Conservation (phyloP, 2,329 filamentous ascomycete genomes). For the Claviceps sp. region DNA sequence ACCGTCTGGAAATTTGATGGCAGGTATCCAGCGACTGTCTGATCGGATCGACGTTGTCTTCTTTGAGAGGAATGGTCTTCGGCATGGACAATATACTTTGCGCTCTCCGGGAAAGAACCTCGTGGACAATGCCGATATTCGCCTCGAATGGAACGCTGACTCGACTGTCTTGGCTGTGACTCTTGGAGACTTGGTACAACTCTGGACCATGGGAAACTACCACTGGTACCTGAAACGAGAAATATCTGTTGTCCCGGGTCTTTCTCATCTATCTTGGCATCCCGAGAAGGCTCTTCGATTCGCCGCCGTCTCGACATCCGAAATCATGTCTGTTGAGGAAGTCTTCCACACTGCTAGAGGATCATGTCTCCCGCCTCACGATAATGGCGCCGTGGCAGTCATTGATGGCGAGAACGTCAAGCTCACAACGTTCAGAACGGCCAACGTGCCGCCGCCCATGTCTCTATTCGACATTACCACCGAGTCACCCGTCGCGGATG, state of each 20-base stretch:
- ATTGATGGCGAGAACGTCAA: conserved; percentile 72
- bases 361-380: conserved; percentile 54
- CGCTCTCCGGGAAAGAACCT: conserved; percentile 47
- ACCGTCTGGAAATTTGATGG: conserved; percentile 79
- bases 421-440: conserved; percentile 69
- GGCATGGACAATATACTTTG: conserved; percentile 89
- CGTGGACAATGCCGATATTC: conserved; percentile 42
- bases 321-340: conserved; percentile 50
- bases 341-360: conserved; percentile 56
- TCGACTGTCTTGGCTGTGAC: conserved; percentile 82
- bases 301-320: conserved; percentile 35
- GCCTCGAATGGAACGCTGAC: conserved; percentile 77
- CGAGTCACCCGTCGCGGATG: conserved; percentile 53
- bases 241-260: conserved; percentile 32
- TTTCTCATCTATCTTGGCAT: conserved; percentile 54
- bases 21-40: conserved; percentile 62
- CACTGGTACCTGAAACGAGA: conserved; percentile 98
- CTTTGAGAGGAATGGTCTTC: conserved; percentile 91
- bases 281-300: conserved; percentile 68
- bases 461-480: conserved; percentile 59
- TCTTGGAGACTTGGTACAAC: conserved; percentile 60
- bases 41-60: conserved; percentile 74
- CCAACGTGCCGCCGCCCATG: conserved; percentile 90
- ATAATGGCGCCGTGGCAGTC: conserved; percentile 68
- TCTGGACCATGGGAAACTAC: conserved; percentile 97